Evolutionary conservation across 306 rosid genomes (phyloP).

Genomic region (Ziziphus jujuba): DNA sequence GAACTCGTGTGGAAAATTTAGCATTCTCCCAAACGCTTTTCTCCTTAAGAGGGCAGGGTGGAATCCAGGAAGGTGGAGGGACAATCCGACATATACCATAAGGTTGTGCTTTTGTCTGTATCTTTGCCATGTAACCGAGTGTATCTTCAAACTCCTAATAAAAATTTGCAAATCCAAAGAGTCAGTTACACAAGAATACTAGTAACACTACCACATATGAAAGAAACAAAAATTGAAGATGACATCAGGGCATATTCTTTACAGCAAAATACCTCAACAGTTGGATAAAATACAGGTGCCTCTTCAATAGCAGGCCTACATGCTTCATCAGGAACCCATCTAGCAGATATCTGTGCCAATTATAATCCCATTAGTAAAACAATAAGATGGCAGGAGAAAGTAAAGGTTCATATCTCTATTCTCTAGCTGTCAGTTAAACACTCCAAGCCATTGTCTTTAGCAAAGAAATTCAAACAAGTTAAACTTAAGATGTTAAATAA

Average conservation of each 20-base stretch:
- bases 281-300: conserved; percentile 90
- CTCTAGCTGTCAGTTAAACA: not conserved
- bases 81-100: conserved; percentile 95
- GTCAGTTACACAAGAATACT: conserved; percentile 10
- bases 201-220: not conserved
- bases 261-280: conserved; percentile 54
- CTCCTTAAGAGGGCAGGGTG: conserved; percentile 93
- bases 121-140: conserved; percentile 78
- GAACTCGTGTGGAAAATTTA: conserved; percentile 81
- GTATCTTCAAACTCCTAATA: conserved; percentile 88
- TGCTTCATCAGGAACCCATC: conserved; percentile 78
- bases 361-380: too few species aligned
- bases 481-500: not conserved
- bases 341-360: conserved; percentile 72
- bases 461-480: conserved; percentile 5
- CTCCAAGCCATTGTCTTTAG: not conserved
- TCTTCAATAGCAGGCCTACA: conserved; percentile 74
- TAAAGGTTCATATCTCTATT: conserved; percentile 2
- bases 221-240: not conserved
- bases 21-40: conserved; percentile 68
- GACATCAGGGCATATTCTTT: not conserved
- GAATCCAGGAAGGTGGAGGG: conserved; percentile 85
- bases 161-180: conserved; percentile 4
- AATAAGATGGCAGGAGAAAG: conserved; percentile 19
- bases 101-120: conserved; percentile 71